These are phyloP conservation scores for Trametes hirsuta DNA, from an alignment of 1,284 basidiomycete genomes.

Conservation along the genomic window DNA sequence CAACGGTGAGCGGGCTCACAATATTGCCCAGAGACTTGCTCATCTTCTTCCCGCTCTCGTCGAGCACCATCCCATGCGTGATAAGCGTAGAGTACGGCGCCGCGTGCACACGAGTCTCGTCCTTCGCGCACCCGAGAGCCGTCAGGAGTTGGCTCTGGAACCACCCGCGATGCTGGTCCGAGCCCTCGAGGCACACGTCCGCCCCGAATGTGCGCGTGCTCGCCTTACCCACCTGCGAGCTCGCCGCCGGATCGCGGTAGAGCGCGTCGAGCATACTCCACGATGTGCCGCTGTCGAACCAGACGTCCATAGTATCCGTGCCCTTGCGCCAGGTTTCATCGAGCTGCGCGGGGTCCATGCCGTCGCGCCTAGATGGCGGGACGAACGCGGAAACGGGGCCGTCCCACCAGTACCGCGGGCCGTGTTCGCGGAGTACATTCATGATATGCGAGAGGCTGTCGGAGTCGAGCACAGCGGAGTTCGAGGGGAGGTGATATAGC, in stretches of 20 bases:
- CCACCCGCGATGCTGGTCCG: conserved; percentile 99
- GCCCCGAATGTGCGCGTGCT: conserved; percentile 49
- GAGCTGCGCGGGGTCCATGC: conserved; percentile 44
- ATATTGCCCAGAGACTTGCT: conserved; percentile 97
- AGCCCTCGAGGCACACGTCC: conserved; percentile 94
- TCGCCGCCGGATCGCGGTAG: conserved; percentile 22
- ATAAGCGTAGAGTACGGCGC: conserved; percentile 85
- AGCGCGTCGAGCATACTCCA: conserved; percentile 79
- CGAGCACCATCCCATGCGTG: conserved; percentile 97
- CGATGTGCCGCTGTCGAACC: conserved; percentile 98
- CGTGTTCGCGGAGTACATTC: conserved; percentile 69
- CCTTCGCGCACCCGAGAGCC: conserved; percentile 59
- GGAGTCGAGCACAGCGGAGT: conserved; percentile 68
- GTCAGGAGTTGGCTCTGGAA: conserved; percentile 97
- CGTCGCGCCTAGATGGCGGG: conserved; percentile 53
- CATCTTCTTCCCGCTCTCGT: conserved; percentile 95
- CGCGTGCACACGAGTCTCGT: conserved; percentile 32
- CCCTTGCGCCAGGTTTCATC: conserved; percentile 70
- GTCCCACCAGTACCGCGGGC: conserved; percentile 91
- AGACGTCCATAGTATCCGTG: conserved; percentile 97
- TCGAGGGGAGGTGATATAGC: conserved; percentile 71
- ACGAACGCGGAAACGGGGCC: conserved; percentile 86
- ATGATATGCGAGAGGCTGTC: conserved; percentile 82
- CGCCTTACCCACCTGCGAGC: conserved; percentile 10
- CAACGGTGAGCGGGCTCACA: conserved; percentile 81